Conservation (phyloP, 495 filamentous ascomycete genomes). For the Clavariopsis aquatica region DNA sequence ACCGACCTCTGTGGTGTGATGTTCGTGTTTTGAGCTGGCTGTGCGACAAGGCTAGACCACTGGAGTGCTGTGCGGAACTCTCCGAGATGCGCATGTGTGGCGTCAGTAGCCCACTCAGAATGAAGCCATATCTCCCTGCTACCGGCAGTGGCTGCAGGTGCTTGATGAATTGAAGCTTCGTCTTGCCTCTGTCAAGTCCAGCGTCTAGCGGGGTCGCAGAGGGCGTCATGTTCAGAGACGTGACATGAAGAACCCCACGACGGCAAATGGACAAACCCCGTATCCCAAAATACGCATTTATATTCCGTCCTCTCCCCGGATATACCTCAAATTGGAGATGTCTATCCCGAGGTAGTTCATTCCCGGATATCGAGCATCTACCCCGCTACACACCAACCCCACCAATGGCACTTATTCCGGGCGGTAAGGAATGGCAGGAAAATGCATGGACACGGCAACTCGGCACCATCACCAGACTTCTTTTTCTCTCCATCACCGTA, state of each 20-base stretch:
- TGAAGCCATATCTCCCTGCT: no score
- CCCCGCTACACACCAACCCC: neutral
- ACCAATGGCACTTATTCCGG: conserved; percentile 2
- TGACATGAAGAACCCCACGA: neutral
- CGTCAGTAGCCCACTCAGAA: no score
- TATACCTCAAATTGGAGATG: neutral
- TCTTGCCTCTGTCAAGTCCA: no score
- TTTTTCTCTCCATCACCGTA: neutral
- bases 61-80: neutral
- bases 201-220: no score
- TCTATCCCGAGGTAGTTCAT: neutral
- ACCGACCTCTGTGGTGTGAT: no score
- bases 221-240: neutral
- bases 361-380: neutral
- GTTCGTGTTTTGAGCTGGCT: no score
- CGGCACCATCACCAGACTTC: conserved; percentile 1
- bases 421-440: conserved; percentile 13
- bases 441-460: neutral
- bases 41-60: neutral
- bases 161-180: no score
- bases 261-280: neutral
- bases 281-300: neutral
- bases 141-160: no score
- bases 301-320: neutral
- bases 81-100: no score